Percentiles rank a stretch among this genome's conserved stretches.
These are phyloP conservation scores for Lactarius quietus DNA, from an alignment of 768 basidiomycete species.

Conservation along the genomic window DNA sequence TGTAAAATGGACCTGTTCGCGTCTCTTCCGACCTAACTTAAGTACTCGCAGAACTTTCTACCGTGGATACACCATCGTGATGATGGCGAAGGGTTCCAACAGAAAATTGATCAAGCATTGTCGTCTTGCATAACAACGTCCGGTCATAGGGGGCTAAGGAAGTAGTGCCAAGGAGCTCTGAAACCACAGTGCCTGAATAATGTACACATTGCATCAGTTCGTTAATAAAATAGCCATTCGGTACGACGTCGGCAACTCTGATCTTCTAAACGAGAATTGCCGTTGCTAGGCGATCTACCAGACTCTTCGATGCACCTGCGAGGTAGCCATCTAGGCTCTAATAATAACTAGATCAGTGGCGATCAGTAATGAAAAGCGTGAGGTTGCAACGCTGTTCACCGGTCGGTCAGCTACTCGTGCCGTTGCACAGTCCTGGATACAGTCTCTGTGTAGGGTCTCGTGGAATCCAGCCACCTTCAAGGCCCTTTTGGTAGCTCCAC, in stretches of 20 bases:
- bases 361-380: neutral
- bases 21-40: neutral
- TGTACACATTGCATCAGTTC: neutral
- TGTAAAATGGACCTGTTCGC: neutral
- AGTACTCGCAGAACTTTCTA: neutral
- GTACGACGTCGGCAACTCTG: neutral
- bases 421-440: conserved; percentile 58
- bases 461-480: conserved; percentile 77
- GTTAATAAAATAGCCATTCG: neutral
- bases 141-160: neutral
- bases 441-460: conserved; percentile 59
- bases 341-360: neutral
- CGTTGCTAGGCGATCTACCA: neutral
- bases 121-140: neutral
- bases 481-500: conserved; percentile 72
- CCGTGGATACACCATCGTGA: neutral
- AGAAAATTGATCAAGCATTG: neutral
- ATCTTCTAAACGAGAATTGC: neutral
- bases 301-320: neutral
- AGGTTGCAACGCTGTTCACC: neutral
- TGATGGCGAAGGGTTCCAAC: neutral
- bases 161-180: neutral
- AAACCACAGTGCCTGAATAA: neutral
- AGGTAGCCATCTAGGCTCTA: neutral
- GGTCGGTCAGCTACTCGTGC: neutral